Base-by-base conservation (phyloP, 2,329 filamentous ascomycete species). In the Cercospora sp. region DNA sequence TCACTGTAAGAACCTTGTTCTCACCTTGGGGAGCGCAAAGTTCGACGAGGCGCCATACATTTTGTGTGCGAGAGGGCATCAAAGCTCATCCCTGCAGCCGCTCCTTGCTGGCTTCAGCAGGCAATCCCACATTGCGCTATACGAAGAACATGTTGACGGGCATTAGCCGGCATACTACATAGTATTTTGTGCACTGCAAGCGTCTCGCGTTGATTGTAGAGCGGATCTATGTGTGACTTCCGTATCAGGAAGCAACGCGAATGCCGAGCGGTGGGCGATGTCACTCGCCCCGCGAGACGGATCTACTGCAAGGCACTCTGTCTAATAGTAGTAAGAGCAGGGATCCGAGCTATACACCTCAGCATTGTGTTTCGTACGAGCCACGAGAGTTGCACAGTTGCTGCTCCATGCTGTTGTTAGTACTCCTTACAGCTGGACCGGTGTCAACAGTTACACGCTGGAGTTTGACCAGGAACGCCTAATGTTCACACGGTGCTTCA, bases 371-470 rank as follows among this genome's bases (percentile, higher is more conserved):
- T 71, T 70, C 68, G 65, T 70, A 45, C 57, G 34, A 68, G 64
- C 64, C 66, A 63, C 61, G 49, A 65, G 57, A n/a, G 71, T 73
- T 34, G 49, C 65, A 72, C 70, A 62, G 8, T 45, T 21, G 12
- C 24, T 30, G 30, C 65, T 66, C 71, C 70, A 70, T 73, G 70
- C 71, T 68, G 68, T 62, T 21, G 66, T 61, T 40, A 62, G 61
- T 60, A 58, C 61, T 61, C 58, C 64, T 70, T 66, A 40, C 61
- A 63, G 65, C 30, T 51, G 63, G 32, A 57, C 53, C 49, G 53
- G 65, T 58, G 70, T 70, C 67, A 60, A 67, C 68, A 65, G 71
- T 71, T 43, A 59, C 66, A 71, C 71, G 61, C 58, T 63, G 61
- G 66, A 62, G 68, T 70, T 37, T 45, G 53, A 69, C 69, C 64